Evolutionary conservation across 352 stramenopile genomes (phyloP), one percentile per base, ranked within the genome.

Genomic region (Globisporangium barbulae): DNA sequence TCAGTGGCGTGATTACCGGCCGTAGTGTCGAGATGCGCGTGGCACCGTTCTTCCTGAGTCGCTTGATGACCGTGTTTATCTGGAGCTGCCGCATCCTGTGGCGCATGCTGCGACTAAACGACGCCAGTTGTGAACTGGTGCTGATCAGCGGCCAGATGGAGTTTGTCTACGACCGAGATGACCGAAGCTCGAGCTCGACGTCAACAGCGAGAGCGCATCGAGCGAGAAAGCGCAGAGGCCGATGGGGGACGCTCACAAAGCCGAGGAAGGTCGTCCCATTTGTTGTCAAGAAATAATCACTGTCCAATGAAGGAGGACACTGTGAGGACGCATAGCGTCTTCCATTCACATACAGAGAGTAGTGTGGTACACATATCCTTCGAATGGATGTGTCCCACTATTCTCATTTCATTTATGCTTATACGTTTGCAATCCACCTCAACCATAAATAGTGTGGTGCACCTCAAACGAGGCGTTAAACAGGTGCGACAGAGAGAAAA

Each of bases 41-140:
- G 5, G 35, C 21, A 5, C 57, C 44, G 19, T 44, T 56, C 44
- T 57, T 56, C 15, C 25, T 57, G 13, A 56, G 44, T 5, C 57
- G 44, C 9, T 2, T 56, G 8, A 8, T 13, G 7, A 56, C 31
- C 7, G 10, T 22, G 7, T 30, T 63, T 5, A 17, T 54, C 9
- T 63, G 57, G 41, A 30, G 12, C 2, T 15, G 33, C 17, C 41
- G 41, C 0, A 21, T 55, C 41, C 7, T 37, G 22, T 53, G 39
- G 57, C 42, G 57, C 22, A 31, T 53, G 7, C 30, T 54, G 15
- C 19, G 15, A 44, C 13, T 44, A 13, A 3, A 6, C 3, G 39
- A 44, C 3, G 39, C 12, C 10, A n/a, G 5, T 3, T n/a, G 15
- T n/a, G 39, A 44, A 12, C 39, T 44, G 5, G 15, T 44, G 39